Base-by-base conservation (phyloP, 2,329 filamentous ascomycete genomes). In the Pseudocercospora fijiensis region DNA sequence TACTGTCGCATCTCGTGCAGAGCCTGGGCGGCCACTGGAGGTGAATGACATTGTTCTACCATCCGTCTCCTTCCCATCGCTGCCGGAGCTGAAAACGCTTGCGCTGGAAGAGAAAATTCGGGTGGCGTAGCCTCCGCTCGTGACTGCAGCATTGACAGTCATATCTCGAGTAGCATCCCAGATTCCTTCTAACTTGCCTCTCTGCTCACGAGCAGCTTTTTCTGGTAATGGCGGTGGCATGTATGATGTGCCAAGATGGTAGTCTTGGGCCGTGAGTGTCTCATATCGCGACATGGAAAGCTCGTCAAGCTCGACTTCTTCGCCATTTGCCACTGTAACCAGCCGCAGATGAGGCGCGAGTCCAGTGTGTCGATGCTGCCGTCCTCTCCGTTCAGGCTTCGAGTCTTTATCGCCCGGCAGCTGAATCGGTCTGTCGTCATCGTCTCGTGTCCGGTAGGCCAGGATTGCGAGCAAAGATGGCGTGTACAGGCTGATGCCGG, bases 401-500 rank as follows among this genome's bases (percentile, higher is more conserved):
- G 83, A 86, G 20, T 72, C 65, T 22, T 82, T 79, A 4, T 41
- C 58, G 28, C 37, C 49, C 7, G 60, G 62, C 43, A 63, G 53
- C 37, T 65, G 79, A 73, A 81, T 75, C 33, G 76, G 83, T 9
- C 88, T 84, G 13, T 88, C 85, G n/a, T 90, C 85, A 8, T 88
- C 83, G 52, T 92, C 90, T 41, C 88, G 86, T 65, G 88, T 88
- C 73, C 92, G 88, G 79, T 96, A 97, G 74, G 93, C 93, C 79
- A 99, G 89, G 73, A 98, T 90, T 72, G 96, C 86, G 77, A 99
- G 84, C 70, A 96, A 84, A 75, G 87, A 95, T 75, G 92, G 91
- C 75, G 92, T 96, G 87, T 97, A 98, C 78, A 99, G 84, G 69
- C 94, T 96, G 78, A 99, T 90, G 73, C 95, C 95, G 76, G 95